phyloP scores from a whole-genome alignment of 2,329 filamentous ascomycete species.

The Fusarium liriodendri region DNA sequence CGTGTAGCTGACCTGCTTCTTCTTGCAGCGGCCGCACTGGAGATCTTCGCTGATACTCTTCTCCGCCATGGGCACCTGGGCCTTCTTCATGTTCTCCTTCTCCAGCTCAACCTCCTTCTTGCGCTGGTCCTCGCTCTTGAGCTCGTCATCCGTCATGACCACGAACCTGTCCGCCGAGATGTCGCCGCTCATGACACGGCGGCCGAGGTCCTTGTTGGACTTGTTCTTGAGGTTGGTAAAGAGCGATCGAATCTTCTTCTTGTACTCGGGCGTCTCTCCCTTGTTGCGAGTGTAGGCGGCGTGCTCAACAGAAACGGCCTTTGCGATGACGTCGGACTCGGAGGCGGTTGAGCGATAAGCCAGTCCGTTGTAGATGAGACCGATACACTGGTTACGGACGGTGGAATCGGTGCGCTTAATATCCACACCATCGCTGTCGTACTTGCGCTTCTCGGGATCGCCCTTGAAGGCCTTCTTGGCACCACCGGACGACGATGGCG shows the following conservation, averaged over 20 bases:
- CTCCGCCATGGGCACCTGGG: constrained; percentile 92
- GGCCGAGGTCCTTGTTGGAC: constrained; percentile 82
- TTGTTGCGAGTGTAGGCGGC: constrained; percentile 79
- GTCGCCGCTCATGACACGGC: constrained; percentile 78
- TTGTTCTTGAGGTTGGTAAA: constrained; percentile 96
- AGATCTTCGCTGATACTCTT: constrained; percentile 90
- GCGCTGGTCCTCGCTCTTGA: constrained; percentile 87
- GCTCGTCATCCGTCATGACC: constrained; percentile 87
- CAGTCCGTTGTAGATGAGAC: constrained; percentile 93
- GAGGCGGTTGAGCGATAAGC: constrained; percentile 77
- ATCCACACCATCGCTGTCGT: constrained; percentile 84
- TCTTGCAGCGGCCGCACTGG: constrained; percentile 90
- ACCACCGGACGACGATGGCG: constrained; percentile 56
- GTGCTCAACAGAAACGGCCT: constrained; percentile 83
- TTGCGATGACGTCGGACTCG: constrained; percentile 76
- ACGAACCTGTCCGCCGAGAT: constrained; percentile 82
- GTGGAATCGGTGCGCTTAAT: constrained; percentile 78
- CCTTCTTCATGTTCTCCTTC: constrained; percentile 96
- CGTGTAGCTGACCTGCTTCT: constrained; percentile 94
- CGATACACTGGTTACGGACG: constrained; percentile 85
- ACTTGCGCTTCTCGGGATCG: constrained; percentile 82
- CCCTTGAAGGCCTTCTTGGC: constrained; percentile 66
- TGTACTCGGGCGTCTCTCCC: constrained; percentile 80
- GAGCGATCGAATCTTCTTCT: constrained; percentile 88
- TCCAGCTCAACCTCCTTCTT: constrained; percentile 80